phyloP scores from a whole-genome alignment of 2,329 filamentous ascomycete genomes.

The Rachicladosporium sp. region DNA sequence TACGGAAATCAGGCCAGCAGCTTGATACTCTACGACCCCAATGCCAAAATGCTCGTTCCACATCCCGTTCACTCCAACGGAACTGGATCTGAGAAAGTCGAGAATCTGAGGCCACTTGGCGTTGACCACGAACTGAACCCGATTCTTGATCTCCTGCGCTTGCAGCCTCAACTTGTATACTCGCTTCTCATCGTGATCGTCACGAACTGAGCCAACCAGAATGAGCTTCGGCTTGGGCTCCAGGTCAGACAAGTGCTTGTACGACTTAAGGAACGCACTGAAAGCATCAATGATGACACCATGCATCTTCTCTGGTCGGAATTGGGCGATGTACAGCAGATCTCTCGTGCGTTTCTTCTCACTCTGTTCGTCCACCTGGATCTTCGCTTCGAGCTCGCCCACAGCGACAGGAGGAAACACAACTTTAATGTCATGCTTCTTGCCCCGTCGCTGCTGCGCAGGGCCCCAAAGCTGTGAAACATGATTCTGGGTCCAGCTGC shows the following conservation, averaged over 20 bases:
- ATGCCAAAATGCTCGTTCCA: conserved; percentile 99
- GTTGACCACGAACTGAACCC: conserved; percentile 79
- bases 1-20: conserved; percentile 81
- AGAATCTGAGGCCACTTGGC: conserved; percentile 81
- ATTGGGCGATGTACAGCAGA: conserved; percentile 90
- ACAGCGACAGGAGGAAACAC: conserved; percentile 92
- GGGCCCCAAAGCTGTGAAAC: conserved; percentile 67
- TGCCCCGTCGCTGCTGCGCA: conserved; percentile 33
- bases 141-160: conserved; percentile 71
- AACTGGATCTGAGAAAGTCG: conserved; percentile 61
- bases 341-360: conserved; percentile 58
- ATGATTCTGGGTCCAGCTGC: conserved; percentile 81
- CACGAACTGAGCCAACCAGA: conserved; percentile 83
- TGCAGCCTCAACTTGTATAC: conserved; percentile 83
- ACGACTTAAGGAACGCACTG: conserved; percentile 53
- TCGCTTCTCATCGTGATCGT: conserved; percentile 63
- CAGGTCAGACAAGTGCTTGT: conserved; percentile 29
- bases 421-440: conserved; percentile 50
- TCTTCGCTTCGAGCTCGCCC: conserved; percentile 61
- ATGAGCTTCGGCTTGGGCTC: conserved; percentile 51
- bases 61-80: conserved; percentile 91
- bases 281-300: conserved; percentile 76
- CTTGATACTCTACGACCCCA: conserved; percentile 95
- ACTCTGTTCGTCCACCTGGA: conserved; percentile 57
- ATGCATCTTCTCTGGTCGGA: conserved; percentile 96